These are phyloP conservation scores for Candida dendrica DNA, from an alignment of 805 yeast genomes.

Conservation along the genomic window DNA sequence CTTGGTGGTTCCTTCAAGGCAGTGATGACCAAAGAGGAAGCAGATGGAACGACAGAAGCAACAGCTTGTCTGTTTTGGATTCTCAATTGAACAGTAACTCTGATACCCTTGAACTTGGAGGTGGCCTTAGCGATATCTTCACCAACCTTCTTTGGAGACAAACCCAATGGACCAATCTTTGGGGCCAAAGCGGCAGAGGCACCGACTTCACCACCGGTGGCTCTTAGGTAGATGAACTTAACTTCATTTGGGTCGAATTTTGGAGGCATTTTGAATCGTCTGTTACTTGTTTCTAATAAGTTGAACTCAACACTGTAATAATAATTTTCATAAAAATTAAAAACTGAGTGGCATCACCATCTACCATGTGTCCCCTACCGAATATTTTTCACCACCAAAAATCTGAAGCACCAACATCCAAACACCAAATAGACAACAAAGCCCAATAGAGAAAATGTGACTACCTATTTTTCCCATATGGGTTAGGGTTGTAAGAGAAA, in stretches of 20 bases:
- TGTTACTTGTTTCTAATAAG: background rate
- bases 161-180: constrained; percentile 99
- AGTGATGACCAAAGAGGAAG: constrained; percentile 96
- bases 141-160: constrained; percentile 99
- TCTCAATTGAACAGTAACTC: constrained; percentile 97
- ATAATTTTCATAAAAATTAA: too few relatives aligned
- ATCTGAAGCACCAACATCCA: background rate
- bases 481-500: too few relatives aligned
- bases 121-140: constrained; percentile 99
- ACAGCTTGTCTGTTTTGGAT: constrained; percentile 99
- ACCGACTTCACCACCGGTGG: constrained; percentile 99
- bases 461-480: background rate
- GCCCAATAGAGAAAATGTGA: too few relatives aligned
- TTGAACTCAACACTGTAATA: background rate
- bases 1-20: constrained; percentile 99
- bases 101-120: constrained; percentile 97
- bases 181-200: constrained; percentile 99
- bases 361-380: background rate
- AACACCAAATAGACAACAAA: too few relatives aligned
- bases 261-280: constrained; percentile 71
- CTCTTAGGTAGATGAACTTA: constrained; percentile 97
- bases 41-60: constrained; percentile 98
- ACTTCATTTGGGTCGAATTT: constrained; percentile 98
- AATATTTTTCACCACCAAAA: background rate
- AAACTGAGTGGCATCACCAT: background rate